Evolutionary conservation across 2,329 filamentous ascomycete genomes (phyloP).

Genomic region (Pseudogymnoascus sp.): DNA sequence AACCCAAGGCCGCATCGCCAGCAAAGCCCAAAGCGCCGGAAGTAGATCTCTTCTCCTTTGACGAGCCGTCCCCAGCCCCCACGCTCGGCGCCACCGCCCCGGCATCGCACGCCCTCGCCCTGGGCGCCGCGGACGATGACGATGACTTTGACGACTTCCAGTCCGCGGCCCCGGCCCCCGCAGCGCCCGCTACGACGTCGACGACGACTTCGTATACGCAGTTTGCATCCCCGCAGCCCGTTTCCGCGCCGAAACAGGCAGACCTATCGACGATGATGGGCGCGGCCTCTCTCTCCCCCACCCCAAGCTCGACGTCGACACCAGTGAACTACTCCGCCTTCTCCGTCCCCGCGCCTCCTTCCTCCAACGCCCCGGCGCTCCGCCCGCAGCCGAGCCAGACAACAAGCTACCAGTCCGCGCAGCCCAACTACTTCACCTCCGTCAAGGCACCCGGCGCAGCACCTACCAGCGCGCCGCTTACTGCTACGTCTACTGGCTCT

Average conservation of each 20-base stretch:
- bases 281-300: conserved; percentile 73
- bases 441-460: conserved; percentile 42
- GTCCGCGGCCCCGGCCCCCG: conserved; percentile 34
- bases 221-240: conserved; percentile 74
- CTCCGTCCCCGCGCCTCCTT: conserved; percentile 38
- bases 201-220: conserved; percentile 53
- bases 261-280: conserved; percentile 72
- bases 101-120: conserved; percentile 33
- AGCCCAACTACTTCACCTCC: conserved; percentile 93
- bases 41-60: conserved; percentile 86
- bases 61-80: conserved; percentile 54
- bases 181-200: conserved; percentile 37
- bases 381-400: conserved; percentile 38
- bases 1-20: conserved; percentile 40
- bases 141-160: conserved; percentile 94
- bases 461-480: conserved; percentile 23
- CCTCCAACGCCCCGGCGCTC: conserved; percentile 26
- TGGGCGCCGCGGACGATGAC: conserved; percentile 53
- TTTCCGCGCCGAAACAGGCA: conserved; percentile 72
- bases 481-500: conserved; percentile 18
- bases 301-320: conserved; percentile 47
- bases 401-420: conserved; percentile 61
- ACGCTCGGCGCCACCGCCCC: conserved; percentile 34
- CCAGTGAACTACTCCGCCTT: conserved; percentile 59
- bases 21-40: conserved; percentile 78